Evolutionary conservation across 345 rosid species (phyloP), one percentile per base, ranked within the genome.

Genomic region (Eucalyptus viminalis): DNA sequence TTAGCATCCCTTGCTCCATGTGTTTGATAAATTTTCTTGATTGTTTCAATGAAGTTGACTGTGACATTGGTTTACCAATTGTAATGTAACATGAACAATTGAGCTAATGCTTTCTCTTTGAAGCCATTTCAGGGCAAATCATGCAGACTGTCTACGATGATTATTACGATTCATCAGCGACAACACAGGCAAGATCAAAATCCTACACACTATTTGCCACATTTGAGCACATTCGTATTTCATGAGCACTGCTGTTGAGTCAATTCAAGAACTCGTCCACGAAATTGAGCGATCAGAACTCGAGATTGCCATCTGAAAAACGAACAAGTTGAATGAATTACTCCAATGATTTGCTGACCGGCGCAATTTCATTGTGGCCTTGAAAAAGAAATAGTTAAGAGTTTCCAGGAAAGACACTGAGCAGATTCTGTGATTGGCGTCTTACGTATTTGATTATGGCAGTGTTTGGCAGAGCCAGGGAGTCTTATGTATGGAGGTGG

Each of bases 401-500:
- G 45, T 37, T 76, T 37, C 45, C 47, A 76, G 15, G 83, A 37
- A 76, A 44, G 12, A 10, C 3, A 21, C 47, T 76, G 12, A 11
- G 45, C 15, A 76, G 83, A 76, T 37, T 37, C 13, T 19, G 83
- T 76, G 12, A 76, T 37, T 27, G 13, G 27, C 27, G 2, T 19
- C 45, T 76, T 37, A 76, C 2, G 27, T 62, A 9, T 13, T 65
- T 11, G 29, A 29, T 58, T n/a, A 94, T 96, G 4, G 80, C 94
- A 96, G 99, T 96, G 99, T 89, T 88, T 95, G 92, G 88, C 50
- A 44, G 94, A 92, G 89, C 99, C 97, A 6, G 86, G 87, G 86
- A 87, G 87, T 89, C 94, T 93, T 86, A 94, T 80, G 14, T 94
- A 93, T 86, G 91, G 90, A 67, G 96, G 97, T 92, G 97, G 96